phyloP scores from a whole-genome alignment of 2,329 filamentous ascomycete species.

The Colletotrichum agaves region DNA sequence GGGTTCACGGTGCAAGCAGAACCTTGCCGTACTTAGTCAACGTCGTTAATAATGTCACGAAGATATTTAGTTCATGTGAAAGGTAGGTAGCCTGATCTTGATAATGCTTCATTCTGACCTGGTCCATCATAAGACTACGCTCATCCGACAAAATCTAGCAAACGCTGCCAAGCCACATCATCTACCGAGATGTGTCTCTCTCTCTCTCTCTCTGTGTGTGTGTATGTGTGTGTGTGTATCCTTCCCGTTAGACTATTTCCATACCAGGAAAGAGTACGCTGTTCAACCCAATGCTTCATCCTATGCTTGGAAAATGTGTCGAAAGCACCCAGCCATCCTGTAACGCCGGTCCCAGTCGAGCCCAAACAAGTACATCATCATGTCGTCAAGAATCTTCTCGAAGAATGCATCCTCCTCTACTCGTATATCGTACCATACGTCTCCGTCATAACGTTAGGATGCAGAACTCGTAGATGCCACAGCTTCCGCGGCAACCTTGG shows the following conservation, averaged over 20 bases:
- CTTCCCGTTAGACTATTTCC: slow-evolving; percentile 15
- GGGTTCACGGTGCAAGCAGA: neutral
- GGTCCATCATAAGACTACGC: neutral
- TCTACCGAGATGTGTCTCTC: neutral
- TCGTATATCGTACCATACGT: slow-evolving; percentile 34
- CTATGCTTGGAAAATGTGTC: slow-evolving; percentile 23
- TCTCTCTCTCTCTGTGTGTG: neutral
- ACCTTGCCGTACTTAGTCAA: neutral
- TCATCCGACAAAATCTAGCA: neutral
- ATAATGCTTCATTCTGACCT: neutral
- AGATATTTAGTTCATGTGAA: neutral
- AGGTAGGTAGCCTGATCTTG: neutral
- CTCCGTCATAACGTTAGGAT: slow-evolving; percentile 17
- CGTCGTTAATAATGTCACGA: neutral
- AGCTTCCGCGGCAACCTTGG: slow-evolving; percentile 60
- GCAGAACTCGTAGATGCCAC: slow-evolving; percentile 1
- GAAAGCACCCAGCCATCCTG: slow-evolving; percentile 14
- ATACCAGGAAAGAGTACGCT: slow-evolving; percentile 18
- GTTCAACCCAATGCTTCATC: slow-evolving; percentile 20
- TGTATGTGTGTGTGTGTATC: neutral
- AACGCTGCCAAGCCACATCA: slow-evolving; percentile 11
- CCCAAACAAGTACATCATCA: slow-evolving; percentile 35
- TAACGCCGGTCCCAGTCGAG: slow-evolving; percentile 30
- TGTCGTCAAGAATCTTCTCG: slow-evolving; percentile 29
- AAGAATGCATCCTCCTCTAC: slow-evolving; percentile 16